A percentile compares a stretch with the other conserved stretches of the same genome.
Evolutionary conservation across 2,329 filamentous ascomycete species (phyloP).

Genomic region (Thelonectria rubi): DNA sequence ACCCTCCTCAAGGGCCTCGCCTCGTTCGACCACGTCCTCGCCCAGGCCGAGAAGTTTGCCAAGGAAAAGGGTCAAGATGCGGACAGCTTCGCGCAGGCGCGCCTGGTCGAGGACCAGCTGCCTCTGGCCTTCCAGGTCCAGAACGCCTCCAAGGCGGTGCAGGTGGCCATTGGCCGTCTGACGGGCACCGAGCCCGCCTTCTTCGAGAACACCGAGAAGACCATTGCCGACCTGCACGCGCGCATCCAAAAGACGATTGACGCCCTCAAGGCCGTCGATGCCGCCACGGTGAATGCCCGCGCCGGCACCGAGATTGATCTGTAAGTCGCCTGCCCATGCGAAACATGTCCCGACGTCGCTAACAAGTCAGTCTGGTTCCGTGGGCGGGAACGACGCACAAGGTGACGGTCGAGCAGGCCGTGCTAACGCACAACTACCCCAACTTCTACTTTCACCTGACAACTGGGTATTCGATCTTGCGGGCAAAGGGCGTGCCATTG

Average conservation of each 20-base stretch:
- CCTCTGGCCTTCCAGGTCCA: conserved; percentile 36
- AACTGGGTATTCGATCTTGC: conserved; percentile 31
- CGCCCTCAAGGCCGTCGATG: conserved; percentile 19
- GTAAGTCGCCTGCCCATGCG: conserved; percentile 22
- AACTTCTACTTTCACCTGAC: conserved; percentile 35
- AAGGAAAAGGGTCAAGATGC: conserved; percentile 30
- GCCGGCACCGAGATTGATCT: conserved; percentile 25
- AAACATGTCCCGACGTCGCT: background rate
- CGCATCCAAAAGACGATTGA: conserved; percentile 32
- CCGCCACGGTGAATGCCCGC: conserved; percentile 25
- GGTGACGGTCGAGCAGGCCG: conserved; percentile 23
- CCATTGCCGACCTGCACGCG: conserved; percentile 24
- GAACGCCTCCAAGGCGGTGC: conserved; percentile 27
- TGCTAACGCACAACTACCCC: conserved; percentile 25
- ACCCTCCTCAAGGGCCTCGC: conserved; percentile 30
- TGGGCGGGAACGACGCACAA: conserved; percentile 25
- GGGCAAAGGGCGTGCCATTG: conserved; percentile 32
- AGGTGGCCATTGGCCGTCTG: conserved; percentile 25
- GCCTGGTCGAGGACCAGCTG: conserved; percentile 32
- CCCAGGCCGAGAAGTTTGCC: conserved; percentile 34
- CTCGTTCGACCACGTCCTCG: conserved; percentile 30
- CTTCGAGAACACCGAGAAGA: conserved; percentile 24
- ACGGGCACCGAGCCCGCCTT: conserved; percentile 29
- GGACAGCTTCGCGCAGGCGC: conserved; percentile 27
- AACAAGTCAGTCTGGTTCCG: conserved; percentile 5